phyloP scores from a whole-genome alignment of 257 asterid genomes.

The Gentiana dahurica region DNA sequence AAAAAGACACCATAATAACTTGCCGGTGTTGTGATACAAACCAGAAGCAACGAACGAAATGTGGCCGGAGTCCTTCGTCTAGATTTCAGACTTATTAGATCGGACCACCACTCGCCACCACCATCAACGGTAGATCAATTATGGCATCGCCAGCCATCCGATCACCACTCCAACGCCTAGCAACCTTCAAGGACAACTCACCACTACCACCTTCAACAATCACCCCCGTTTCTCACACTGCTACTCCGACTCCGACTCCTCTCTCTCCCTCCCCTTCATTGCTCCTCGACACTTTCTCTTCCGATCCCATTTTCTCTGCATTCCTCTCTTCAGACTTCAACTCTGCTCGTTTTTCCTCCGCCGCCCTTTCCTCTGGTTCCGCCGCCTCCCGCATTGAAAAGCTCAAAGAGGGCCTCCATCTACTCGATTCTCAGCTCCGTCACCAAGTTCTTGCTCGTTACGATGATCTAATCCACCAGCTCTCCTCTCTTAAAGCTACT shows the following conservation, averaged over 20 bases:
- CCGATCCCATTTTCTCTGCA: constrained; percentile 79
- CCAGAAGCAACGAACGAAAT: too few relatives aligned
- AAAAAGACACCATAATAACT: too few relatives aligned
- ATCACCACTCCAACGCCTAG: constrained; percentile 73
- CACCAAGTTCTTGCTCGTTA: constrained; percentile 85
- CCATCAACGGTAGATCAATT: background rate
- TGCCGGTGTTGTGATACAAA: too few relatives aligned
- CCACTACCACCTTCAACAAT: constrained; percentile 10
- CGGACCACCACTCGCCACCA: too few relatives aligned
- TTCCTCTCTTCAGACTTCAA: constrained; percentile 78
- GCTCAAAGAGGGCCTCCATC: constrained; percentile 79
- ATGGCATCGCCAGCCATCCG: constrained; percentile 18
- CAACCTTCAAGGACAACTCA: constrained; percentile 46
- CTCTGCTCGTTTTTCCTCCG: constrained; percentile 87
- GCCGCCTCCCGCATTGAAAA: constrained; percentile 92
- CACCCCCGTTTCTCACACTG: constrained; percentile 16
- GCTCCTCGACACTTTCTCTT: constrained; percentile 49
- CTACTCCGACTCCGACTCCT: constrained; percentile 17
- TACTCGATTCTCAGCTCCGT: constrained; percentile 77
- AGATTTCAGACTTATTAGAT: too few relatives aligned
- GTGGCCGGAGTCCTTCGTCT: too few relatives aligned
- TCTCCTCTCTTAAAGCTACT: constrained; percentile 63
- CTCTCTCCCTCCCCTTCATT: constrained; percentile 20
- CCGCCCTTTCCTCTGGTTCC: constrained; percentile 93
- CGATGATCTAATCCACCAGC: constrained; percentile 68